Base-by-base conservation (phyloP, 192 early-diverging fungal species). In the Oehlia diaphana region DNA sequence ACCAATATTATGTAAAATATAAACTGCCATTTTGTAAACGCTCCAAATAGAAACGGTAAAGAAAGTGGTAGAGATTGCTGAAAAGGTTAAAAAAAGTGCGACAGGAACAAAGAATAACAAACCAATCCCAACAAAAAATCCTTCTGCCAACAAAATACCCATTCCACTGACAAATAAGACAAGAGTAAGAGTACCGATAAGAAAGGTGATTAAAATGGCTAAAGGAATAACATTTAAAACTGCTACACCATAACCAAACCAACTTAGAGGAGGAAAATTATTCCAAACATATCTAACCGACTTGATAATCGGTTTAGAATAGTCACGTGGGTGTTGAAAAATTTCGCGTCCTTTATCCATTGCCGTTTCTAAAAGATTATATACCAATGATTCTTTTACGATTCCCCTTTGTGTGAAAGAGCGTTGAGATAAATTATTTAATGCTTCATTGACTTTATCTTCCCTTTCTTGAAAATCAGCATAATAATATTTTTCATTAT, bases 261-360 rank as follows among this genome's bases (percentile, higher is more conserved):
- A 72, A 53, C 47, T 72, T 12, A 49, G 4, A 72, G 71, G 71
- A 49, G 71, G 71, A 21, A 72, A 72, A 31, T 72, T n/a, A 28
- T 26, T 21, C 71, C 71, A 72, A 72, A 50, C 13, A 21, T 70
- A 70, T 42, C 9, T 7, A 19, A 21, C 68, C 0, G 35, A 28
- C 9, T n/a, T 70, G 14, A n/a, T 21, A 3, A 70, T 2, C 7
- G 19, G 16, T 9, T n/a, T 14, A 37, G 35, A 19, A 35, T 68
- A 68, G 19, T 70, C 68, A 16, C 16, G 4, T 21, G 68, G 68
- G n/a, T 44, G 2, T 66, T 31, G 7, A 28, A 28, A 66, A 66
- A 64, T 64, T 47, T 47, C 44, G 50, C 50, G 50, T 58, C 50
- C 50, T 21, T 58, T 19, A 14, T 58, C 50, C 14, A 58, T 19